Base-by-base conservation (phyloP, 2,329 filamentous ascomycete species). In the Colletotrichum noveboracense region DNA sequence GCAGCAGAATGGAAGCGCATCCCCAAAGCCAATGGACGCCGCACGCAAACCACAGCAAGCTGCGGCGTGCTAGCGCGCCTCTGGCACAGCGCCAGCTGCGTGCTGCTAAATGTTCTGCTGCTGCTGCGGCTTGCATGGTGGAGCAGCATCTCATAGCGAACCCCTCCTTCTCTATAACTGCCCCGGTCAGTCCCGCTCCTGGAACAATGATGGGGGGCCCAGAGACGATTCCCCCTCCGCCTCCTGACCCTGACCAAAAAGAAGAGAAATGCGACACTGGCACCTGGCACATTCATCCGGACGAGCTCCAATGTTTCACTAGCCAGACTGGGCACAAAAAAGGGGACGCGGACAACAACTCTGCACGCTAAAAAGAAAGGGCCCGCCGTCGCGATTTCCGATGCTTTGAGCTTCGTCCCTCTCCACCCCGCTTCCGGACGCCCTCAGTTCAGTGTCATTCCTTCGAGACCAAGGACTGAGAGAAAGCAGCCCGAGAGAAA, bases 331-430 rank as follows among this genome's bases (percentile, higher is more conserved):
- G 56, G 58, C 70, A 69, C 70, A 69, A 62, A 69, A 73, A 74
- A 76, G 74, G 70, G 74, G 74, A 75, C 58, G 34, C 13, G 48
- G 26, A 52, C 64, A 68, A 24, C 62, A 36, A 38, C 43, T 74
- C 74, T 76, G 70, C 70, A 76, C 74, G 74, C 74, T 76, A 76
- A 74, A 75, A 76, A 74, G 70, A 76, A 64, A 74, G 70, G 74
- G 74, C 65, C 70, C 70, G 74, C 74, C 74, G 48, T 69, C 74
- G 65, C 71, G 58, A 76, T 34, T 75, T 52, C 58, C 60, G 58
- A 68, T 76, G 74, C 61, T 69, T 65, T 76, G 70, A 76, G 70
- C 74, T 76, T 76, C 74, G 34, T 69, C 64, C 48, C 74, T 74
- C 65, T 76, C 74, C 74, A 76, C 73, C 70, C 70, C 64, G 64